Conservation (phyloP, 495 filamentous ascomycete species). For the Aspergillus steynii region DNA sequence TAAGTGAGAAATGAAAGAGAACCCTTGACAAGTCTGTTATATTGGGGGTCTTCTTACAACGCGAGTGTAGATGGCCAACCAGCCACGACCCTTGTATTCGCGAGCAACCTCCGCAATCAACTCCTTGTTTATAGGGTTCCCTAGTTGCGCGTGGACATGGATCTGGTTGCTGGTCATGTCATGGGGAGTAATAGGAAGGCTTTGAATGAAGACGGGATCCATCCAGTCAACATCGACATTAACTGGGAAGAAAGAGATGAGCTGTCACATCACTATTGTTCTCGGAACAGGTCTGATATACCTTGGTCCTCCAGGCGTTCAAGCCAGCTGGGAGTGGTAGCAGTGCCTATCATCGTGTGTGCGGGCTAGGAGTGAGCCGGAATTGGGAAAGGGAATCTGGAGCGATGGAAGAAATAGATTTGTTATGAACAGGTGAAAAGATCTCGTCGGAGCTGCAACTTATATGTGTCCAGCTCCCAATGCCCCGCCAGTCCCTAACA, state of each 20-base stretch:
- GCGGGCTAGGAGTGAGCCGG: too few relatives aligned
- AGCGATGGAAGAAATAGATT: too few relatives aligned
- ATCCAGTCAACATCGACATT: slow-evolving; percentile 47
- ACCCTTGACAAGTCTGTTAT: neutral
- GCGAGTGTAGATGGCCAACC: slow-evolving; percentile 42
- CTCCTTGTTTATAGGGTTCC: slow-evolving; percentile 34
- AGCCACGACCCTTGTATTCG: slow-evolving; percentile 41
- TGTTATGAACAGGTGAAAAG: too few relatives aligned
- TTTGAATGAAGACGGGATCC: slow-evolving; percentile 38
- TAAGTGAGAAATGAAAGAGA: slow-evolving; percentile 2
- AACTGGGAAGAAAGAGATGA: slow-evolving; percentile 22
- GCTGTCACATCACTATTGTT: neutral
- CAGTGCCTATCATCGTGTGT: too few relatives aligned
- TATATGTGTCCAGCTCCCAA: too few relatives aligned
- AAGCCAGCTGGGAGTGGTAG: slow-evolving; percentile 6
- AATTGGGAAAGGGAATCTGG: too few relatives aligned
- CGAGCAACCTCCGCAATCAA: slow-evolving; percentile 32
- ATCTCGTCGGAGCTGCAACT: too few relatives aligned
- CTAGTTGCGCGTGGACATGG: slow-evolving; percentile 39
- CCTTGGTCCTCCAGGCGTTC: slow-evolving; percentile 12
- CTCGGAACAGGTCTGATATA: neutral
- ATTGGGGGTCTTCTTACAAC: slow-evolving; percentile 22
- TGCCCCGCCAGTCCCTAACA: too few relatives aligned
- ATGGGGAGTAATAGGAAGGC: slow-evolving; percentile 34
- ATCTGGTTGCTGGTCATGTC: slow-evolving; percentile 49